Evolutionary conservation across 495 filamentous ascomycete genomes (phyloP), one percentile per base, ranked within the genome.

Genomic region (Podospora appendiculata): DNA sequence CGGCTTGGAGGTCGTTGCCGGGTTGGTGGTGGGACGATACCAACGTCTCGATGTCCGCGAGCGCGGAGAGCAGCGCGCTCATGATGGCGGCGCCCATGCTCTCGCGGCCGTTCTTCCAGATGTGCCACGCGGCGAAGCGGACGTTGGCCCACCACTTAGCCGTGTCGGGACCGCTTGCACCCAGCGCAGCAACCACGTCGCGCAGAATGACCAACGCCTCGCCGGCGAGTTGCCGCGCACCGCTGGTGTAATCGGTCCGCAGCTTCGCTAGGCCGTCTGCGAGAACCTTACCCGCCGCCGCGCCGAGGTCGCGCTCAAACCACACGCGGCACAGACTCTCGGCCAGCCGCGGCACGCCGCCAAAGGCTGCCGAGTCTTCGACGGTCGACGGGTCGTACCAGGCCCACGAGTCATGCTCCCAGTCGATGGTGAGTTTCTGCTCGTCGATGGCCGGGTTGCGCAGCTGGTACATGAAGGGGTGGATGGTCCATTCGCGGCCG

Each of bases 31-130:
- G 25, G 42, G 45, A 5, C 25, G 25, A 25, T 25, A 25, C 25
- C 25, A 25, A 25, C 2, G 25, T 18, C 19, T 70, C 65, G 11
- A 69, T 58, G 1, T 33, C 46, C 3, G 64, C 52, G 14, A 86
- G 65, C 8, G 73, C 64, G 12, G 64, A 62, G 1, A 84, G 55
- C 32, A 83, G 39, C 0, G 70, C 76, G 33, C 72, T 76, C 46
- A 77, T 63, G 16, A 81, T 85, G 1, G 81, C 77, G 0, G 81
- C 72, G 3, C 77, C 75, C 82, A 86, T 86, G 56, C 79, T 84
- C 51, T 80, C 76, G 13, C 81, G 75, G 0, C 81, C 78, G 50
- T 84, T 80, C 50, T 81, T 80, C 59, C 74, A 79, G 1, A 87
- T 55, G 61, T 86, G 82, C 82, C 82, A 88, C 2, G 75, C 80